A percentile compares a stretch with the other conserved stretches of the same genome.
phyloP scores from a whole-genome alignment of 2,329 filamentous ascomycete genomes.

The Ambrosiella cleistominuta region DNA sequence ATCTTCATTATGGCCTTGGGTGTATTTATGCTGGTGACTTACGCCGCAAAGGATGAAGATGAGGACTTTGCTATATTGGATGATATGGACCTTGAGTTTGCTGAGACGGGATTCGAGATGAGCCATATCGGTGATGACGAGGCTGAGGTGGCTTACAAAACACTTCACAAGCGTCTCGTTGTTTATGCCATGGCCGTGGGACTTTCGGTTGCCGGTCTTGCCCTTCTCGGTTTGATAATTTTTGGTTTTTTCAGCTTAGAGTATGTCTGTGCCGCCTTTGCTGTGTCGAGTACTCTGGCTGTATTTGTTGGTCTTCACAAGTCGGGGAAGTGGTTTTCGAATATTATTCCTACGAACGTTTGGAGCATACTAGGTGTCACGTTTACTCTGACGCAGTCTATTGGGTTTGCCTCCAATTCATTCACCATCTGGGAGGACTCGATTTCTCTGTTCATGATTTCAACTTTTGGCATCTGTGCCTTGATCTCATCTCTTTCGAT shows the following conservation, averaged over 20 bases:
- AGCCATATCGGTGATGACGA: slow-evolving; percentile 20
- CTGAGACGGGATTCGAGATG: slow-evolving; percentile 40
- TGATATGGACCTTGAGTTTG: slow-evolving; percentile 39
- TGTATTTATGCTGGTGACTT: slow-evolving; percentile 53
- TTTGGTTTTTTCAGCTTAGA: slow-evolving; percentile 22
- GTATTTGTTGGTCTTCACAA: slow-evolving; percentile 27
- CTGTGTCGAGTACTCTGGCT: slow-evolving; percentile 27
- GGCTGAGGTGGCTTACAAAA: slow-evolving; percentile 19
- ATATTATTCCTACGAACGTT: slow-evolving; percentile 50
- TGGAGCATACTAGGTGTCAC: slow-evolving; percentile 80
- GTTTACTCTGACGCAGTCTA: slow-evolving; percentile 72
- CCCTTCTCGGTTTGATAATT: slow-evolving; percentile 18
- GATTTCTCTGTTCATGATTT: slow-evolving; percentile 79
- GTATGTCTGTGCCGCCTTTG: slow-evolving; percentile 21
- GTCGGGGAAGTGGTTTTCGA: slow-evolving; percentile 27
- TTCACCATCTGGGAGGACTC: slow-evolving; percentile 98
- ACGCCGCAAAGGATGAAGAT: slow-evolving; percentile 43
- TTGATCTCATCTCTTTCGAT: slow-evolving; percentile 60
- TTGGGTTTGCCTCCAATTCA: slow-evolving; percentile 91
- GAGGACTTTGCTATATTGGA: slow-evolving; percentile 37
- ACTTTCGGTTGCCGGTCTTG: slow-evolving; percentile 18
- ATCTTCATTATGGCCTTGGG: slow-evolving; percentile 52
- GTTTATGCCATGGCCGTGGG: slow-evolving; percentile 22
- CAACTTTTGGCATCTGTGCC: slow-evolving; percentile 66
- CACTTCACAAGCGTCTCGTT: slow-evolving; percentile 24